Evolutionary conservation across 441 rosid genomes (phyloP), one percentile per base, ranked within the genome.

Genomic region (Aleurites moluccanus): DNA sequence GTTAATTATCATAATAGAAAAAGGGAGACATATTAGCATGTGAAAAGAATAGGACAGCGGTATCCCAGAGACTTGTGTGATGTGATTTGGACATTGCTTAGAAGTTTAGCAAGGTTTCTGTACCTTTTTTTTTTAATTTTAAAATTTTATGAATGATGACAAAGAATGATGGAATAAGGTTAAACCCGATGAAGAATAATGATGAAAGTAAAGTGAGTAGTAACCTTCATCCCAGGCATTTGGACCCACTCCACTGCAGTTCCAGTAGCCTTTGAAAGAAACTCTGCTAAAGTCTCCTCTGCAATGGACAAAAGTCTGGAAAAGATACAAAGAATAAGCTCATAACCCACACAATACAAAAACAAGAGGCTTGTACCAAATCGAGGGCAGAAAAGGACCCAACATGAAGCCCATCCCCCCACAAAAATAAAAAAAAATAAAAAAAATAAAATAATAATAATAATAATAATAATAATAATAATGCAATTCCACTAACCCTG

Each of bases 221-320:
- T 35, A 67, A 93, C 99, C 99, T 96, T 96, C 99, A 93, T 96
- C 92, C 99, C 98, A 90, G 99, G 99, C 98, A 93, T 93, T 90
- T 93, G 99, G 82, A 96, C 93, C 99, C 99, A 96, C 97, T 96
- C 99, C 69, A 96, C 97, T 79, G 99, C 99, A 83, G 98, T 96
- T 89, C 99, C 99, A 85, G 97, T 96, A 75, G 99, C 99, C 98
- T 96, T 96, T 77, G 99, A 96, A 84, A 96, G 97, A 93, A 96
- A 96, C 96, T 93, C 98, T 91, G 98, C 86, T 92, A 93, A 91
- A 88, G 97, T 92, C 83, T 96, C 97, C 89, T 96, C 99, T 85
- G 99, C 99, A 90, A 93, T 90, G 90, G 99, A 89, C 98, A 96
- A 88, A 86, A 96, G 97, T 84, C 99, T 93, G 85, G 69, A 78